phyloP scores from a whole-genome alignment of 208 protist species.

The Leishmania mexicana region DNA sequence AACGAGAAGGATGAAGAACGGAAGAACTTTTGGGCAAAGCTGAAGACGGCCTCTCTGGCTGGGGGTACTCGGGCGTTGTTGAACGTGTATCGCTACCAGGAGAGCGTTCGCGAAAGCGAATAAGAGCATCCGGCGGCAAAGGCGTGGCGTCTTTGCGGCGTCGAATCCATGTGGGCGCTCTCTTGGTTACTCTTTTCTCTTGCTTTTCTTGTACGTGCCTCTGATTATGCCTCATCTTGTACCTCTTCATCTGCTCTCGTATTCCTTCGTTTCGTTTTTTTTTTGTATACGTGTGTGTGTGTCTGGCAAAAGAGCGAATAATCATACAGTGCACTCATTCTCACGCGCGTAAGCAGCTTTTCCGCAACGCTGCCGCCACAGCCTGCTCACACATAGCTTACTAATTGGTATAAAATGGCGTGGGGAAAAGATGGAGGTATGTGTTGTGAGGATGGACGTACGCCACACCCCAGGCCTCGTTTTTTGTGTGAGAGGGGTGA shows the following conservation, averaged over 20 bases:
- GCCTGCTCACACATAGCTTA: background rate
- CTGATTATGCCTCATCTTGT: background rate
- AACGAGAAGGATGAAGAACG: slow-evolving; percentile 56
- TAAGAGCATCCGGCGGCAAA: background rate
- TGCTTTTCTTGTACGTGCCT: background rate
- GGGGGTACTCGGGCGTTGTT: slow-evolving; percentile 47
- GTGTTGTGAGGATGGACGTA: background rate
- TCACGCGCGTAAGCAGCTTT: background rate
- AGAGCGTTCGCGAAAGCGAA: slow-evolving; percentile 30
- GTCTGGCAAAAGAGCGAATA: background rate
- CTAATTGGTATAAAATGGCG: background rate
- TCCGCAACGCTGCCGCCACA: background rate
- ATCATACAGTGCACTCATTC: background rate
- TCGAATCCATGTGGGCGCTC: background rate
- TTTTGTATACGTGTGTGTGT: slow-evolving; percentile 1
- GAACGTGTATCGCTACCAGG: slow-evolving; percentile 63
- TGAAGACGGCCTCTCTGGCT: slow-evolving; percentile 52
- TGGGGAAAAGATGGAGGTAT: background rate
- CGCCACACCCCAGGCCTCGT: background rate
- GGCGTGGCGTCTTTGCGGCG: background rate
- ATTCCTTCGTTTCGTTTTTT: slow-evolving; percentile 15
- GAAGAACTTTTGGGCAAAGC: slow-evolving; percentile 52
- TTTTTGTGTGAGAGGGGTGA: background rate
- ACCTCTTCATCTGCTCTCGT: background rate
- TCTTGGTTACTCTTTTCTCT: too few species aligned